Base-by-base conservation (phyloP, 371 early-diverging fungal species). In the Conidiobolus incongruus region DNA sequence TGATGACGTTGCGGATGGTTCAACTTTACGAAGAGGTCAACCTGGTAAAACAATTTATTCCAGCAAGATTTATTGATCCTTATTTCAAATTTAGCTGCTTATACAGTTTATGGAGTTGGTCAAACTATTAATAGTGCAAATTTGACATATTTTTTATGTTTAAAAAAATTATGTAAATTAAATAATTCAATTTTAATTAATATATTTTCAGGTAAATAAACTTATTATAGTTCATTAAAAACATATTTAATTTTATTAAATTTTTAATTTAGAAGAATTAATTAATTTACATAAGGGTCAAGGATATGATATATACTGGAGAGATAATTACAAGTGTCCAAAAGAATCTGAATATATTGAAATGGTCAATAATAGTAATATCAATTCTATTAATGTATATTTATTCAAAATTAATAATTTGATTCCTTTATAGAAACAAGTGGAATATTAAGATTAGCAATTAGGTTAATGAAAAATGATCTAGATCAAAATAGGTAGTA, bases 1-100 rank as follows among this genome's bases (percentile, higher is more conserved):
- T 32, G 95, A 94, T 55, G 97, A 96, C 50, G 83, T 96, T n/a
- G 85, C 94, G 56, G 97, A 96, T 54, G 77, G 70, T 44, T 91
- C 92, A 0, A 66, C 65, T 16, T 50, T 94, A 40, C 65, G 95
- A 36, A 65, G 95, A 41, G 95, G 95, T 2, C 71, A 75, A 2
- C 97, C 97, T 40, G 63, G 72, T 58, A 49, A n/a, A n/a, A n/a
- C n/a, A n/a, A n/a, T n/a, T n/a, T n/a, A n/a, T n/a, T n/a, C n/a
- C n/a, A n/a, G n/a, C n/a, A n/a, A n/a, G n/a, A n/a, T n/a, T n/a
- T n/a, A n/a, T n/a, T n/a, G 40, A 11, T 40, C 4, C 20, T 21
- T 16, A 16, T 21, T 31, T 33, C 17, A 13, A 23, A 7, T 34
- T 6, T 35, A 62, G 94, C 85, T 19, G 88, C 97, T 1, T 93